Evolutionary conservation across 352 stramenopile species (phyloP), one percentile per base, ranked within the genome.

Genomic region (Phytophthora constricta): DNA sequence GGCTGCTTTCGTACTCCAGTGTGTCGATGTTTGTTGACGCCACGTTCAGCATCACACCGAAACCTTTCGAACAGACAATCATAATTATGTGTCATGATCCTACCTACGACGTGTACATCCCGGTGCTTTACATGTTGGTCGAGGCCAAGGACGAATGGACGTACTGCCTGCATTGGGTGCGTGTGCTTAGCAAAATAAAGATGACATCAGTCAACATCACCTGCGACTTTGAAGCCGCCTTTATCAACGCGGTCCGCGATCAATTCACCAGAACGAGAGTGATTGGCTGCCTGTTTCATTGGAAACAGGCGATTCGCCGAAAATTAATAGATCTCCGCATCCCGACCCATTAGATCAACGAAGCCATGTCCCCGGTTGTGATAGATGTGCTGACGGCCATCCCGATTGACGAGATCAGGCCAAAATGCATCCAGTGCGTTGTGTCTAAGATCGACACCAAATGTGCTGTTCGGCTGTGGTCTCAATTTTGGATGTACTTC

Each of bases 211-310:
- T 2, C 41, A 62, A 27, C 8, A 26, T 62, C 43, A 54, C 33
- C 0, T 31, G 33, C n/a, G 56, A 39, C 31, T 63, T 63, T 13
- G 46, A 63, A 34, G 22, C 23, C 1, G 31, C 33, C 2, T n/a
- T 41, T 0, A 56, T 63, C 5, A 63, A 56, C 13, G 28, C 23
- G 3, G 28, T 56, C 2, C 31, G 22, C 2, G 33, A 28, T 10
- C 56, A 49, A 16, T 56, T 63, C 7, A 10, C n/a, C 0, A 11
- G 1, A 2, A 39, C 20, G 11, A 3, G 26, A 33, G n/a, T 54
- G 55, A 54, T 62, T 53, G 27, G 43, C 42, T 61, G 42, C 31
- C 23, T 61, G 17, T 60, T 61, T 20, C 42, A 62, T 22, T 62
- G 54, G 28, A 53, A 62, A 13, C 41, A 54, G 11, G n/a, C 39